Evolutionary conservation across 345 rosid genomes (phyloP).

Genomic region (Psidium guajava): DNA sequence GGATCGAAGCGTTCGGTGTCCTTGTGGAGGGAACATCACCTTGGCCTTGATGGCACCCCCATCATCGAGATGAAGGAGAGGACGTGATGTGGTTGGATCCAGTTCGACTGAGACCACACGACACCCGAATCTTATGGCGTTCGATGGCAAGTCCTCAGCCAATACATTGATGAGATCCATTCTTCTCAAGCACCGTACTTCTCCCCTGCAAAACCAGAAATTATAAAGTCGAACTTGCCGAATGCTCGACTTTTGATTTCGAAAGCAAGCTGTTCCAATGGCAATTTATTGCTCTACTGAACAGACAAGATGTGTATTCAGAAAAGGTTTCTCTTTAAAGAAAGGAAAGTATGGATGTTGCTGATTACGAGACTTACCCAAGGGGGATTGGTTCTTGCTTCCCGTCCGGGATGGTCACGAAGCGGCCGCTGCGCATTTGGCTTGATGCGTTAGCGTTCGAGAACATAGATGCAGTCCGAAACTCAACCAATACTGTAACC

Average conservation of each 20-base stretch:
- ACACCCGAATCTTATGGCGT: slow-evolving; percentile 24
- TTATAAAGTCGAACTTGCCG: not conserved
- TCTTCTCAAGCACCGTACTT: slow-evolving; percentile 35
- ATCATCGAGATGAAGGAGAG: slow-evolving; percentile 9
- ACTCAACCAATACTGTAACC: not conserved
- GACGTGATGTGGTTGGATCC: slow-evolving; percentile 3
- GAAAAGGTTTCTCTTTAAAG: not conserved
- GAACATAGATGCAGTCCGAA: not conserved
- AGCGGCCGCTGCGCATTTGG: not conserved
- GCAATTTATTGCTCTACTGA: not conserved
- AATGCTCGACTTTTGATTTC: not conserved
- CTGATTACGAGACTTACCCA: not conserved
- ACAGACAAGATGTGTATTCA: not conserved
- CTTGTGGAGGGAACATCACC: not conserved
- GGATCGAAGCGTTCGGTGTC: not conserved
- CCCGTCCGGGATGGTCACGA: not conserved
- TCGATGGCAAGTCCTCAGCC: slow-evolving; percentile 28
- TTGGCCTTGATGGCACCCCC: slow-evolving; percentile 11
- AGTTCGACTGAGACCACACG: slow-evolving; percentile 4
- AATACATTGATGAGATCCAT: slow-evolving; percentile 28
- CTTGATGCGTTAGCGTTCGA: not conserved
- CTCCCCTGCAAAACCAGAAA: slow-evolving; percentile 21
- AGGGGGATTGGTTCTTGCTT: not conserved
- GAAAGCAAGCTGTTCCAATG: not conserved
- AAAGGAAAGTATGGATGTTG: not conserved